Conservation (phyloP, 1,139 yeast genomes). For the Suhomyces taliae region DNA sequence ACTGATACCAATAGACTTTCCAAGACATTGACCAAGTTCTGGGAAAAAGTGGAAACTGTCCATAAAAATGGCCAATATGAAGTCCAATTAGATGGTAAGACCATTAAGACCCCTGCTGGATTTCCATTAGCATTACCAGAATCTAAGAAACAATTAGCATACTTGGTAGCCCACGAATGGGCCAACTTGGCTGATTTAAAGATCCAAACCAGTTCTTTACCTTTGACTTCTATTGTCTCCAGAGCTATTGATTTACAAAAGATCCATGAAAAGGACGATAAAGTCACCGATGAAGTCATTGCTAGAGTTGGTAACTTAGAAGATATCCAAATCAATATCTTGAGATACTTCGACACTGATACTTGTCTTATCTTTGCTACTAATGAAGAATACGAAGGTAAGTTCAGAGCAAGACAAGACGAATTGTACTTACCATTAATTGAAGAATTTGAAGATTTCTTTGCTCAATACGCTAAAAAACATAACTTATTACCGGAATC, state of each 20-base stretch:
- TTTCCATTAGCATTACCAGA: slow-evolving; percentile 64
- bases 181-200: slow-evolving; percentile 65
- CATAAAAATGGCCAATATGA: slow-evolving; percentile 35
- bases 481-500: slow-evolving; percentile 30
- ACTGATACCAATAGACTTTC: slow-evolving; percentile 72
- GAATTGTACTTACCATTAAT: slow-evolving; percentile 75
- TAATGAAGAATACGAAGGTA: slow-evolving; percentile 78
- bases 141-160: slow-evolving; percentile 62
- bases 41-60: slow-evolving; percentile 72
- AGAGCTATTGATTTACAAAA: slow-evolving; percentile 74
- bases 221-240: slow-evolving; percentile 83
- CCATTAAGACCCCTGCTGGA: slow-evolving; percentile 85
- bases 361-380: slow-evolving; percentile 87
- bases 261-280: slow-evolving; percentile 22
- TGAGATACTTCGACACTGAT: slow-evolving; percentile 90
- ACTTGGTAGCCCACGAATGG: slow-evolving; percentile 88
- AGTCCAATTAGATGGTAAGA: slow-evolving; percentile 69
- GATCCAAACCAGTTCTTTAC: slow-evolving; percentile 77
- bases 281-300: slow-evolving; percentile 45
- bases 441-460: slow-evolving; percentile 59
- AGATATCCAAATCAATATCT: slow-evolving; percentile 54
- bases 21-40: slow-evolving; percentile 72
- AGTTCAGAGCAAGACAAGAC: slow-evolving; percentile 72
- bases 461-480: slow-evolving; percentile 45
- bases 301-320: slow-evolving; percentile 62